Evolutionary conservation across 1,139 yeast genomes (phyloP), one percentile per base, ranked within the genome.

Genomic region (Hanseniaspora gamundiae): DNA sequence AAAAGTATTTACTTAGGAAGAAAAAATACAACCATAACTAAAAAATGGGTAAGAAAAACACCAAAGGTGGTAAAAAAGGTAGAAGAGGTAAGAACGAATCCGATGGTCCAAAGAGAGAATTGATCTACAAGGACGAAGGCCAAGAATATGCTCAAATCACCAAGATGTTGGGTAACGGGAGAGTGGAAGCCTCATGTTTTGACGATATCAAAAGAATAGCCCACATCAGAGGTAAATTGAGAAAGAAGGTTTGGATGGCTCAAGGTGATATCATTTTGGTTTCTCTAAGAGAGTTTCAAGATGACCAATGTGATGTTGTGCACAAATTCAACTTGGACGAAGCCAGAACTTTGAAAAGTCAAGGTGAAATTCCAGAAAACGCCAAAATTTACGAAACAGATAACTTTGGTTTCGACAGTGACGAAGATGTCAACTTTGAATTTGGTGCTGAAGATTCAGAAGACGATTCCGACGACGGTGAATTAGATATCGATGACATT

Each of bases 221-320:
- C 17, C 98, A 91, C 64, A 93, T 93, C 60, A 84, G 99, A 74
- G 99, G 99, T 56, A 93, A 93, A 66, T 77, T 93, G 71, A 84
- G 99, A 76, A 93, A 93, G 80, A 91, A 91, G 78, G 97, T 88
- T 50, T 93, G 99, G 99, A 88, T 93, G 86, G 84, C 86, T 40
- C 97, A 87, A 68, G 98, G 98, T 69, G 99, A 93, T 63, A 93
- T 93, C 57, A 87, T 93, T 54, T 72, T 93, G 60, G 91, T 91
- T 41, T 87, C 96, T 6, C 76, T 93, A 60, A 86, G 99, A 74
- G 99, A 93, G 61, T 93, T 91, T 78, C 96, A 93, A 68, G 97
- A 91, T 61, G 95, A 86, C 53, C 94, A 84, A 66, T 93, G 96
- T 71, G 99, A 93, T 65, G 97, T 93, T 54, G 91, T 93, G 45